Percentiles rank a stretch among this genome's conserved stretches.
These are phyloP conservation scores for Piper longum DNA, from an alignment of 164 flowering plant genomes.

Conservation along the genomic window DNA sequence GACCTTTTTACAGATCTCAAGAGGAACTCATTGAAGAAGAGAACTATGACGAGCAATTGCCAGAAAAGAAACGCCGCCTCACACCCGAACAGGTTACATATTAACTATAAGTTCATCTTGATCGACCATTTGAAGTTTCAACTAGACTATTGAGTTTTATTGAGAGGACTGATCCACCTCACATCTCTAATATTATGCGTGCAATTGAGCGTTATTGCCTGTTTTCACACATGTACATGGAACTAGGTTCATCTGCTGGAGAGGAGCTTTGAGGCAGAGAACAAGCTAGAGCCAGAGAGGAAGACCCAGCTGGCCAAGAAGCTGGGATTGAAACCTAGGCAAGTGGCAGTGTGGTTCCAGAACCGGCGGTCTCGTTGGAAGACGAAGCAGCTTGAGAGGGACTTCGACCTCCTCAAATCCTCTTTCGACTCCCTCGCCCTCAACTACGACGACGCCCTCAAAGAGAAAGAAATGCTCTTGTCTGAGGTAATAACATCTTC, in stretches of 20 bases:
- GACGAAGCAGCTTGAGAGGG: slow-evolving; percentile 82
- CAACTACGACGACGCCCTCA: slow-evolving; percentile 33
- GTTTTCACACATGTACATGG: not conserved
- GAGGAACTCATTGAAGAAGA: slow-evolving; percentile 53
- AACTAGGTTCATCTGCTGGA: slow-evolving; percentile 59
- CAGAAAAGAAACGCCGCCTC: slow-evolving; percentile 82
- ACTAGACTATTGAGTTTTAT: too few relatives aligned
- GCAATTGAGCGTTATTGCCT: not conserved
- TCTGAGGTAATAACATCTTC: slow-evolving; percentile 37
- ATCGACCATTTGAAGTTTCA: too few relatives aligned
- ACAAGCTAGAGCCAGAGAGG: slow-evolving; percentile 87
- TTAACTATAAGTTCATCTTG: too few relatives aligned
- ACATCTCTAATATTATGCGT: not conserved
- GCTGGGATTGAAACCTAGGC: slow-evolving; percentile 77
- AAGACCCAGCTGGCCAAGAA: slow-evolving; percentile 70
- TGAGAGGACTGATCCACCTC: too few relatives aligned
- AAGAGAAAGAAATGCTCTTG: slow-evolving; percentile 64
- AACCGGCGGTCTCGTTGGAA: slow-evolving; percentile 92
- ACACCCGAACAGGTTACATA: slow-evolving; percentile 58
- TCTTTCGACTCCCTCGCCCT: slow-evolving; percentile 50
- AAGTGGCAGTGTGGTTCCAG: slow-evolving; percentile 94
- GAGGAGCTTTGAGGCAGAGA: slow-evolving; percentile 75
- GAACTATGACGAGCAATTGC: slow-evolving; percentile 61
- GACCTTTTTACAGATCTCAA: slow-evolving; percentile 55
- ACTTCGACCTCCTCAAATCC: slow-evolving; percentile 62